Evolutionary conservation across 2,329 filamentous ascomycete genomes (phyloP).

Genomic region (Diaporthe vexans): DNA sequence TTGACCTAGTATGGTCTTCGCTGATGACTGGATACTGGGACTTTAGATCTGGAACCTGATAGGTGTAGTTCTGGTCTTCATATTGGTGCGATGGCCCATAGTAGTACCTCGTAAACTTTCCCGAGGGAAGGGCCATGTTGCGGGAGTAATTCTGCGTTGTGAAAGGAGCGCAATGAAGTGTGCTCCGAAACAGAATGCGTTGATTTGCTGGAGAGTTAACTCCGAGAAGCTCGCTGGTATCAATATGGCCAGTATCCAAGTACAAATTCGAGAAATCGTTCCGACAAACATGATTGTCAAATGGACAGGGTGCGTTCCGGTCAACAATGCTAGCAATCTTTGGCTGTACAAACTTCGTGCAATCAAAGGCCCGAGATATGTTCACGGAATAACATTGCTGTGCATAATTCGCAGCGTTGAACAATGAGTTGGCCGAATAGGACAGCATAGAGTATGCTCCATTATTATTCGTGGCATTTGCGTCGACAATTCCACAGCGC

Average conservation of each 20-base stretch:
- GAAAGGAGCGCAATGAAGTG: not conserved
- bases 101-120: not conserved
- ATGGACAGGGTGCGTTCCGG: not conserved
- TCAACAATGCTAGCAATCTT: not conserved
- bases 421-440: not conserved
- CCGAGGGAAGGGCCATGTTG: not conserved
- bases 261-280: not conserved
- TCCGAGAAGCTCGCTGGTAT: not conserved
- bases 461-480: too few species aligned
- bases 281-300: not conserved
- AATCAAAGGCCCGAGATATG: not conserved
- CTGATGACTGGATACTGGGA: not conserved
- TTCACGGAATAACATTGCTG: not conserved
- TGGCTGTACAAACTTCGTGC: not conserved
- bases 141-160: not conserved
- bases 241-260: not conserved
- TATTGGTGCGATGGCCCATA: not conserved
- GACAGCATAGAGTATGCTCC: too few species aligned
- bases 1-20: not conserved
- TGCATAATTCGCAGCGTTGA: not conserved
- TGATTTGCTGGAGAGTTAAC: not conserved
- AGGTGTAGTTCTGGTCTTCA: not conserved
- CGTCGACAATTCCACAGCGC: not conserved
- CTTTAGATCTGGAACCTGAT: not conserved
- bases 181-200: not conserved